Base-by-base conservation (phyloP, 345 rosid genomes). In the Acer campestre region DNA sequence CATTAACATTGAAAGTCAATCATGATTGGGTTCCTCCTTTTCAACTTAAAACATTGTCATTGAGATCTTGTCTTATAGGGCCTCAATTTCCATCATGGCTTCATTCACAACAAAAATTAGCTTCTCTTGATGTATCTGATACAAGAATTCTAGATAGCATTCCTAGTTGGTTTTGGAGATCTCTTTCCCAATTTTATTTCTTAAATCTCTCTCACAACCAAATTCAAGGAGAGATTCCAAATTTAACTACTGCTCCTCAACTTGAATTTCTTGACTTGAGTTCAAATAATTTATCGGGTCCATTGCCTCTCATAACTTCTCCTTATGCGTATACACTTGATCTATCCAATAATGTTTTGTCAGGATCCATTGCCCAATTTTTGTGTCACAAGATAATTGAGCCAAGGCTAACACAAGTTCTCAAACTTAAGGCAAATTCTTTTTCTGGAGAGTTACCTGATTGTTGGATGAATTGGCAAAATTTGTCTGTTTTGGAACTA, bases 61-160 rank as follows among this genome's bases (percentile, higher is more conserved):
- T 83, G 27, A 6, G 53, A 0, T 81, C 84, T 18, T 77, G 83
- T 68, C 66, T 49, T 6, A 35, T 49, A 49, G 85, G 85, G 20
- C 77, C 81, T 11, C 10, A 2, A 12, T 84, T 86, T 23, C 88
- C 86, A 0, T 3, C 18, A 1, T 85, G 86, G 86, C 61, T 85
- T 69, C 77, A 4, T 49, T 16, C 66, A 56, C 84, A 78, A 18
- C 6, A 35, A 35, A 25, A 49, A 1, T 59, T 55, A 23, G 2
- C 6, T 10, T 20, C 23, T 16, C 67, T 86, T 16, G 83, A 86
- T 67, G 56, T 83, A 17, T 81, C 86, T 0, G 12, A 40, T 20
- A 25, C 82, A 16, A 72, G 38, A 13, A 79, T 86, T 74, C 71
- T 82, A 61, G 83, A 76, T 44, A 4, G 62, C 20, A 38, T 82